Base-by-base conservation (phyloP, 1,139 yeast genomes). In the Suhomyces bokatorum region DNA sequence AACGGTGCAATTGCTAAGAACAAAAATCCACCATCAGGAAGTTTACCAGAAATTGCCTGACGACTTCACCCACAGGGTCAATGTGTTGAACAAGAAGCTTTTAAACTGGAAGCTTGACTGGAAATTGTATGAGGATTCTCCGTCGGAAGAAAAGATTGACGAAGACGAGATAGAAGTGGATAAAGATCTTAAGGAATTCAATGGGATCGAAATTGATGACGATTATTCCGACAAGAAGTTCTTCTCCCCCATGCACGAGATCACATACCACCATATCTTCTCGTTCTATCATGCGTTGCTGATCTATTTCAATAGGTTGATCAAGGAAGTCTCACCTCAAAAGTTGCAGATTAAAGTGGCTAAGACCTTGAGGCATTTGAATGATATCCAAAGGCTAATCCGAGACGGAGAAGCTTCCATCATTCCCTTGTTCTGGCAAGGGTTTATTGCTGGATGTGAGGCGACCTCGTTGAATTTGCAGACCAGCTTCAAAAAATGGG, bases 401-500 rank as follows among this genome's bases (percentile, higher is more conserved):
- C 77, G 79, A 12, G 64, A 69, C n/a, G 75, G 74, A 29, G 72
- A 77, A 38, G 83, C 78, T 0, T 75, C 78, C 27, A 83, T 87
- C 40, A 80, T 85, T 32, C 96, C 97, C 3, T 68, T 88, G 32
- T 81, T 88, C 57, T 89, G 96, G 91, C 95, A 87, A 58, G 95
- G 95, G 0, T 89, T 89, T 54, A 85, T 89, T 40, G 93, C 95
- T 0, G 96, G 96, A 0, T 86, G 95, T 58, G 90, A 87, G 51
- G 87, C 95, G 3, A 77, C 78, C 43, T 78, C 84, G 4, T 56
- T 66, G 1, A 73, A 72, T 32, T 64, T 84, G 37, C 93, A 87
- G 53, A 64, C 74, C 50, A 84, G 89, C 29, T 88, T 81, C 66
- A 83, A 81, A 57, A 73, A 75, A 49, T 88, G 96, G 95, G 88